These are phyloP conservation scores for Lactarius quietus DNA, from an alignment of 768 basidiomycete species.

Conservation along the genomic window DNA sequence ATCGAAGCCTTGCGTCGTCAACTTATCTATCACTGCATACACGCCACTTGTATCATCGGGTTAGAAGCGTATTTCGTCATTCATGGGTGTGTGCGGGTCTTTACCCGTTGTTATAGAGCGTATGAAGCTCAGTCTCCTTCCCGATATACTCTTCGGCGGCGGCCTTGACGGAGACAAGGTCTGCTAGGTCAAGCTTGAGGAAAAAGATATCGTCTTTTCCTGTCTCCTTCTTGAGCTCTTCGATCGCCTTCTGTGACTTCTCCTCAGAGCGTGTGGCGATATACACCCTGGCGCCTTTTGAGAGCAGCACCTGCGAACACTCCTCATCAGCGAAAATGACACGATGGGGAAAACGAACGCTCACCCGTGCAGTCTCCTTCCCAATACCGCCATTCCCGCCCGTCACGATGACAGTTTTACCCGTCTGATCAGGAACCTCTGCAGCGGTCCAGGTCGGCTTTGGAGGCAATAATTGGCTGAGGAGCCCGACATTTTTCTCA, in stretches of 20 bases:
- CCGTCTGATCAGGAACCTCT: slow-evolving; percentile 31
- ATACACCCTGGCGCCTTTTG: slow-evolving; percentile 34
- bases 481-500: slow-evolving; percentile 5
- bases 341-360: too few species aligned
- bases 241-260: slow-evolving; percentile 27
- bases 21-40: slow-evolving; percentile 31
- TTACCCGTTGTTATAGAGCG: slow-evolving; percentile 37
- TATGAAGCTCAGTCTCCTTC: slow-evolving; percentile 29
- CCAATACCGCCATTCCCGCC: slow-evolving; percentile 29
- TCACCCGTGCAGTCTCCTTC: slow-evolving; percentile 25
- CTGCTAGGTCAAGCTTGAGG: slow-evolving; percentile 38
- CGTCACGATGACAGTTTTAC: slow-evolving; percentile 29
- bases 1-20: slow-evolving; percentile 35
- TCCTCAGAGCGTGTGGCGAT: slow-evolving; percentile 30
- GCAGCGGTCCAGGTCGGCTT: slow-evolving; percentile 18
- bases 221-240: slow-evolving; percentile 26
- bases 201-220: slow-evolving; percentile 22
- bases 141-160: slow-evolving; percentile 38
- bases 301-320: slow-evolving; percentile 29
- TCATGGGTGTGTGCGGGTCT: neutral
- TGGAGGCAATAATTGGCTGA: slow-evolving; percentile 19
- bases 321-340: neutral
- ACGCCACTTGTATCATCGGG: slow-evolving; percentile 32
- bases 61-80: neutral
- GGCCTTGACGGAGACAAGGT: slow-evolving; percentile 34